Base-by-base conservation (phyloP, 164 flowering plant species). In the Dillenia turbinata region DNA sequence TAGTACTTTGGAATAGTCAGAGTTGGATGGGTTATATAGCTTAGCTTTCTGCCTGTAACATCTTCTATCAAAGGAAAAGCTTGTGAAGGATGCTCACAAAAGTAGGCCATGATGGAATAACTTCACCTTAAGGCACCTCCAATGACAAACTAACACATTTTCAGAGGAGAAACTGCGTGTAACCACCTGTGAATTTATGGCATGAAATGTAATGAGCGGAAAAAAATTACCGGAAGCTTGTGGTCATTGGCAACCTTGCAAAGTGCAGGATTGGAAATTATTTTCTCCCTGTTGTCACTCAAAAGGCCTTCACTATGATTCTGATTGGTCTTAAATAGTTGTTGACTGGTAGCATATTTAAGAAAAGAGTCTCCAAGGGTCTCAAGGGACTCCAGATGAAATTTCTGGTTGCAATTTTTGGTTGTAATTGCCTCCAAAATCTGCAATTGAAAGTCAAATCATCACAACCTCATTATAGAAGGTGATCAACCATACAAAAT, bases 331-430 rank as follows among this genome's bases (percentile, higher is more conserved):
- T 69, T 76, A 59, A 88, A 93, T 15, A 93, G 80, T 1, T 93
- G 92, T 51, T 83, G 93, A 74, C 86, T 54, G 0, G 75, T 78
- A 14, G 92, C 90, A 76, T 90, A 93, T 62, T 93, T 93, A 11
- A 93, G 84, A 73, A 93, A 93, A 16, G 98, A 90, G 66, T 93
- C 98, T 13, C 98, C 98, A 51, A 93, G 87, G 24, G 97, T 82
- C 77, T 90, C 98, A n/a, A 90, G 72, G 7, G 98, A 90, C 59
- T 93, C 97, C 78, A 87, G 66, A 72, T 87, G 85, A 61, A 85
- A 72, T 11, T 54, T 66, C 74, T 90, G 93, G 68, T 79, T 87
- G 73, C 98, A 93, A 56, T 71, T 77, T 58, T 84, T 93, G 17
- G 98, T 85, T 0, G 97, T 93, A 57, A 93, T 77, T 62, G 94